Conservation (phyloP, 1,284 basidiomycete genomes). For the Trametes pubescens region DNA sequence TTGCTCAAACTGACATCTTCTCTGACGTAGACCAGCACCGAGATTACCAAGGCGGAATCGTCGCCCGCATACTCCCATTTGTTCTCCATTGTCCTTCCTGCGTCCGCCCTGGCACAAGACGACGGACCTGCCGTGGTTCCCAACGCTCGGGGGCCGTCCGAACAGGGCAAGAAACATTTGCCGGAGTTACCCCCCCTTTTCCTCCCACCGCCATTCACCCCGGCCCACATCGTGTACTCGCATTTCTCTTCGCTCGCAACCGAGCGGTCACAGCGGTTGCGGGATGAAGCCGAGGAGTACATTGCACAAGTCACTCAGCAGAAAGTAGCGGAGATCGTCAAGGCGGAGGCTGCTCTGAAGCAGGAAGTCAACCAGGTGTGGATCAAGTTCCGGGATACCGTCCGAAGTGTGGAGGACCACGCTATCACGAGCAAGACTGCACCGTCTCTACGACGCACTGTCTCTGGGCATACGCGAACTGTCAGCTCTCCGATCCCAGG, state of each 20-base stretch:
- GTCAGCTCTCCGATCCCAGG: conserved; percentile 25
- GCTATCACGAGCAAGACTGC: conserved; percentile 28
- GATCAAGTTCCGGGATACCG: conserved; percentile 61
- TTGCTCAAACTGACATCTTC: conserved; percentile 24
- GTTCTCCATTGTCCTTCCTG: conserved; percentile 62
- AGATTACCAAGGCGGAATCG: conserved; percentile 51
- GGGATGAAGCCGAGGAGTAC: conserved; percentile 65
- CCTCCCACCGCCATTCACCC: conserved; percentile 78
- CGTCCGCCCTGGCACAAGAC: conserved; percentile 34
- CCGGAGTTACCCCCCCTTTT: conserved; percentile 60
- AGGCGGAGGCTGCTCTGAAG: conserved; percentile 61
- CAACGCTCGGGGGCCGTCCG: conserved; percentile 36
- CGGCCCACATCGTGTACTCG: conserved; percentile 74
- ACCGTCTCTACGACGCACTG: conserved; percentile 20
- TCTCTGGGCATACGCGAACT: conserved; percentile 21
- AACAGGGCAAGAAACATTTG: conserved; percentile 40
- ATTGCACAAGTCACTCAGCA: conserved; percentile 61
- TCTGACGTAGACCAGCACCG: conserved; percentile 54
- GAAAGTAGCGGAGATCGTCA: conserved; percentile 65
- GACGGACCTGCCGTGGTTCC: conserved; percentile 31
- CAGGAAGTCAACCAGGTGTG: conserved; percentile 70
- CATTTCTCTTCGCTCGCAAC: conserved; percentile 68
- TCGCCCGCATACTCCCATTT: conserved; percentile 60
- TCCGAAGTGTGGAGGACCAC: conserved; percentile 56
- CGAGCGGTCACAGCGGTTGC: conserved; percentile 60